Evolutionary conservation across 768 basidiomycete genomes (phyloP).

Genomic region (Pholiota conissans): DNA sequence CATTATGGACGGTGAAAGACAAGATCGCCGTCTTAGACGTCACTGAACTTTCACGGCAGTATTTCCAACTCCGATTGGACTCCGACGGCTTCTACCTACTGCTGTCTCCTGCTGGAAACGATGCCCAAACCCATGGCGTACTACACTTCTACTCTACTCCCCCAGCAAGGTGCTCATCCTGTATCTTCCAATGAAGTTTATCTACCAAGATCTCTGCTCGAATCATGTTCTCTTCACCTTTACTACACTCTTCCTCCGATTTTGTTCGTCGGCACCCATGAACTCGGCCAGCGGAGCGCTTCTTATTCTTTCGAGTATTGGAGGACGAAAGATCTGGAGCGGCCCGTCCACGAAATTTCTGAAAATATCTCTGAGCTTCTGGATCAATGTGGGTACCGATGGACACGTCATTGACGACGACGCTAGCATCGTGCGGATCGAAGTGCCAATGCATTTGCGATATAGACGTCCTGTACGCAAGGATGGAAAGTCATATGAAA

Average conservation of each 20-base stretch:
- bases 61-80: no score
- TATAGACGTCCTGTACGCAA: conserved; percentile 32
- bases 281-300: conserved; percentile 36
- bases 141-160: conserved; percentile 29
- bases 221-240: conserved; percentile 38
- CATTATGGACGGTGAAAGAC: no score
- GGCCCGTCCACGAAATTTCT: conserved; percentile 40
- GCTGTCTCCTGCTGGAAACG: neutral
- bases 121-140: conserved; percentile 26
- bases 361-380: conserved; percentile 20
- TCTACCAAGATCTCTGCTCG: conserved; percentile 10
- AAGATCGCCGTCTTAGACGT: no score
- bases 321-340: conserved; percentile 46
- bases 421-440: conserved; percentile 25
- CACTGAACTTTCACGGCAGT: no score
- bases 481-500: conserved; percentile 21
- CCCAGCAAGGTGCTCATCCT: conserved; percentile 40
- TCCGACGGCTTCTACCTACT: no score
- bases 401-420: conserved; percentile 4
- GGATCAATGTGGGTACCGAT: conserved; percentile 18
- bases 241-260: conserved; percentile 40
- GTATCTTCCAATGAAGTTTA: conserved; percentile 29
- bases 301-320: conserved; percentile 41
- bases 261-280: conserved; percentile 49
- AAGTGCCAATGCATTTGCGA: conserved; percentile 47